These are phyloP conservation scores for Trypanosoma brucei DNA, from an alignment of 208 protist genomes.

Conservation along the genomic window DNA sequence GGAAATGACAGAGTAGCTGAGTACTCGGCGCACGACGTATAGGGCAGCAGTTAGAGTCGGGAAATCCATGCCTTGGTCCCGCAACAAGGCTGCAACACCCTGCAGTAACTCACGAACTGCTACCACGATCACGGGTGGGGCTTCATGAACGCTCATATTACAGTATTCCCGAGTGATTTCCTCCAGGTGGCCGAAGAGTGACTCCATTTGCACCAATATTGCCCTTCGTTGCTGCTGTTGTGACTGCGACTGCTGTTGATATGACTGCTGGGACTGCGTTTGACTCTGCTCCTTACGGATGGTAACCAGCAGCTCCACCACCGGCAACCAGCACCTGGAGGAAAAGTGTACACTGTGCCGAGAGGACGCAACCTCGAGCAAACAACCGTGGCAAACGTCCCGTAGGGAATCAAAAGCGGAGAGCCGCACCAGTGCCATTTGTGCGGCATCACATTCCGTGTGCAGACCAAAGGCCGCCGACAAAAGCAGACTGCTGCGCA, in stretches of 20 bases:
- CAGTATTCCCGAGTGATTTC: constrained; percentile 54
- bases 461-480: constrained; percentile 72
- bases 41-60: constrained; percentile 42
- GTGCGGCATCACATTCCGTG: constrained; percentile 72
- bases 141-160: constrained; percentile 5
- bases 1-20: constrained; percentile 69
- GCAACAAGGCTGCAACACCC: constrained; percentile 41
- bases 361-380: constrained; percentile 62
- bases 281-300: constrained; percentile 34
- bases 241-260: neutral
- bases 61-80: constrained; percentile 32
- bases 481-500: constrained; percentile 65
- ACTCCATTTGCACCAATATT: constrained; percentile 42
- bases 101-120: constrained; percentile 55
- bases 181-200: constrained; percentile 67
- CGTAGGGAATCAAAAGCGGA: constrained; percentile 41
- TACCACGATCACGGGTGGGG: neutral
- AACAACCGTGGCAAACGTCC: constrained; percentile 39
- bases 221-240: constrained; percentile 1
- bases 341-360: constrained; percentile 69
- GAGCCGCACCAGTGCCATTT: constrained; percentile 65
- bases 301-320: constrained; percentile 50
- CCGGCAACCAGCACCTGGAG: constrained; percentile 58
- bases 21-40: constrained; percentile 48
- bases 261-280: neutral